These are phyloP conservation scores for Blumeria hordei DNA, from an alignment of 2,329 filamentous ascomycete genomes.

Conservation along the genomic window DNA sequence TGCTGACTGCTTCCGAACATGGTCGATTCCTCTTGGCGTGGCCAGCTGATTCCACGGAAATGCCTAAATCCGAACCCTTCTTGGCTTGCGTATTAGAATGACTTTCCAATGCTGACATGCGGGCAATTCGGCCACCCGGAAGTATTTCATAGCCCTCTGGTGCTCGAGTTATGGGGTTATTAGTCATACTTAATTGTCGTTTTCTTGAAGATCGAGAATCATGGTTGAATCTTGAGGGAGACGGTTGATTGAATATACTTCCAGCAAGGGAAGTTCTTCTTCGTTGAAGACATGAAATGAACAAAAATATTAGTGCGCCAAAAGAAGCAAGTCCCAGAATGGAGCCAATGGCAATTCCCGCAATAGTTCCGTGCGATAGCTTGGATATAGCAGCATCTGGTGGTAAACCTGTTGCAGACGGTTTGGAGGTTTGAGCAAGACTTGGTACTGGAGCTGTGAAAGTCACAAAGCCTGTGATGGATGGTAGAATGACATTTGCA, in stretches of 20 bases:
- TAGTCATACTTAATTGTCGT: conserved; percentile 20
- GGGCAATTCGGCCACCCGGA: conserved; percentile 70
- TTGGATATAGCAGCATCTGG: conserved; percentile 14
- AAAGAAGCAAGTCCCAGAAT: conserved; percentile 47
- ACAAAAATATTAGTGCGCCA: conserved; percentile 41
- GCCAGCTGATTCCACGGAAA: conserved; percentile 17
- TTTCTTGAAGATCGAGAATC: conserved; percentile 21
- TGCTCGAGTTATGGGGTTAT: conserved; percentile 17
- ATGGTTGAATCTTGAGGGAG: conserved; percentile 22
- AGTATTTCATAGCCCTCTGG: conserved; percentile 43
- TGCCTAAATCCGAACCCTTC: conserved; percentile 6
- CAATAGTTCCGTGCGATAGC: conserved; percentile 68
- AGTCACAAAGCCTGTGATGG: conserved; percentile 43
- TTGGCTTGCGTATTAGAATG: conserved; percentile 35
- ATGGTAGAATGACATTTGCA: conserved; percentile 51
- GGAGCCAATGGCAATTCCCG: conserved; percentile 69
- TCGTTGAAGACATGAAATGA: conserved; percentile 22
- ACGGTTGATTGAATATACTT: conserved; percentile 75
- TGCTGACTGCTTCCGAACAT: conserved; percentile 53
- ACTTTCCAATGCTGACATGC: conserved; percentile 84
- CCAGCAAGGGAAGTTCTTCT: conserved; percentile 35
- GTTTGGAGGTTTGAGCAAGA: conserved; percentile 5
- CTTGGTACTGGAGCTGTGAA: conserved; percentile 26
- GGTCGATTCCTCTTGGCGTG: conserved; percentile 30
- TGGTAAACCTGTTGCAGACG: conserved; percentile 5